Conservation (phyloP, 2,329 filamentous ascomycete species). For the Fusarium caatingaense region DNA sequence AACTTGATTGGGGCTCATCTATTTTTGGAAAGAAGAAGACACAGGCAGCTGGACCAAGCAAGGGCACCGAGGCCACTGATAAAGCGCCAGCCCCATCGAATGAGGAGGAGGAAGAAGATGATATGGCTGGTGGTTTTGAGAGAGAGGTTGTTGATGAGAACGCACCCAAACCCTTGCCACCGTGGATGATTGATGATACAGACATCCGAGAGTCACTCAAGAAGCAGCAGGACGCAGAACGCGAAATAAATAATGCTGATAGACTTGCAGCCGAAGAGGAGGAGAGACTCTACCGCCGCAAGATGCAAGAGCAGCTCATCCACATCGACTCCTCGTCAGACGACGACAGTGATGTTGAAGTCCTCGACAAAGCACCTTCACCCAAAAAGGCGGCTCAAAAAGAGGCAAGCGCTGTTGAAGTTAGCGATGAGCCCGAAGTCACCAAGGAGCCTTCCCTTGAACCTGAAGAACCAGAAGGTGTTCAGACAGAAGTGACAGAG, state of each 20-base stretch:
- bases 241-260: conserved; percentile 73
- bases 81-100: conserved; percentile 28
- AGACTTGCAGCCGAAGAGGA: conserved; percentile 67
- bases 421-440: conserved; percentile 5
- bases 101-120: conserved; percentile 58
- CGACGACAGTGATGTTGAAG: conserved; percentile 66
- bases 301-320: conserved; percentile 64
- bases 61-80: conserved; percentile 33
- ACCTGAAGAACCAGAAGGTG: background rate
- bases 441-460: background rate
- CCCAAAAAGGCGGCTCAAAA: conserved; percentile 39
- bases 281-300: conserved; percentile 58
- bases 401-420: conserved; percentile 4
- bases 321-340: conserved; percentile 72
- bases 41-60: conserved; percentile 29
- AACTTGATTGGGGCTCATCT: conserved; percentile 76
- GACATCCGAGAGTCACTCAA: conserved; percentile 74
- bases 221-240: conserved; percentile 67
- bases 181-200: conserved; percentile 75
- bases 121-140: conserved; percentile 74
- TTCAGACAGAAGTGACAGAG: background rate
- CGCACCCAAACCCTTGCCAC: conserved; percentile 72
- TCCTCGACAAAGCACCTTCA: conserved; percentile 62
- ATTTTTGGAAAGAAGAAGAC: conserved; percentile 61
- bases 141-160: conserved; percentile 58